Conservation (phyloP, 768 basidiomycete genomes). For the Pleurotus citrinopileatus region DNA sequence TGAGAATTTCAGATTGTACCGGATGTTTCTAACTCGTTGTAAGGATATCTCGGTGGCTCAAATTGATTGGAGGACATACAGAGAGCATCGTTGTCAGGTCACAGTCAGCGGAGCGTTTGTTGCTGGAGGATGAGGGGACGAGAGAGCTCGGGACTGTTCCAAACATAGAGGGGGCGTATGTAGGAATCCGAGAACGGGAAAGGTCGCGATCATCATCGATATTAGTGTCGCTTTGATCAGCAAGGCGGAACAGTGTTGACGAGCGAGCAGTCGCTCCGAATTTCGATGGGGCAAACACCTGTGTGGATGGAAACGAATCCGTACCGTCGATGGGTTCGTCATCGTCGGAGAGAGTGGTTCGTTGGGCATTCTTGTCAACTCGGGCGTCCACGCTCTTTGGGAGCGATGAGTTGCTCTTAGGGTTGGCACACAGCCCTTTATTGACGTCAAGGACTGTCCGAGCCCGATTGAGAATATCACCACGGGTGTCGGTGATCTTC, state of each 20-base stretch:
- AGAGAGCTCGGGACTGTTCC: background rate
- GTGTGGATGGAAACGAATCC: slow-evolving; percentile 21
- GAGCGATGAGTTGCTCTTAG: too few relatives aligned
- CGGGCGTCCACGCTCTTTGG: slow-evolving; percentile 18
- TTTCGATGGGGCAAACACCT: slow-evolving; percentile 29
- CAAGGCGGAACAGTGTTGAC: slow-evolving; percentile 3
- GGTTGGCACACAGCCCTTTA: too few relatives aligned
- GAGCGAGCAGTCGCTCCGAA: slow-evolving; percentile 16
- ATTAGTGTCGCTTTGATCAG: slow-evolving; percentile 3
- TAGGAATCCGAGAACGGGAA: background rate
- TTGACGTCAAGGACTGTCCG: slow-evolving; percentile 28
- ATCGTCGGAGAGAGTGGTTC: slow-evolving; percentile 12
- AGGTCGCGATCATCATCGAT: background rate
- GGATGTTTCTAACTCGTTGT: slow-evolving; percentile 13
- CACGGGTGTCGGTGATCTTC: slow-evolving; percentile 44
- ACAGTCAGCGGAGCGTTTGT: background rate
- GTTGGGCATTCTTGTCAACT: slow-evolving; percentile 31
- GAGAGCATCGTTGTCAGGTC: background rate
- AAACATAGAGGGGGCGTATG: slow-evolving; percentile 6
- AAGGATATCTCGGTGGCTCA: slow-evolving; percentile 31
- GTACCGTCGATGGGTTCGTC: slow-evolving; percentile 13
- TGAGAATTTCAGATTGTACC: slow-evolving; percentile 1
- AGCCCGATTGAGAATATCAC: slow-evolving; percentile 35
- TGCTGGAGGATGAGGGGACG: background rate
- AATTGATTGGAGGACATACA: background rate